Base-by-base conservation (phyloP, 2,329 filamentous ascomycete species). In the Fusarium beomiforme region DNA sequence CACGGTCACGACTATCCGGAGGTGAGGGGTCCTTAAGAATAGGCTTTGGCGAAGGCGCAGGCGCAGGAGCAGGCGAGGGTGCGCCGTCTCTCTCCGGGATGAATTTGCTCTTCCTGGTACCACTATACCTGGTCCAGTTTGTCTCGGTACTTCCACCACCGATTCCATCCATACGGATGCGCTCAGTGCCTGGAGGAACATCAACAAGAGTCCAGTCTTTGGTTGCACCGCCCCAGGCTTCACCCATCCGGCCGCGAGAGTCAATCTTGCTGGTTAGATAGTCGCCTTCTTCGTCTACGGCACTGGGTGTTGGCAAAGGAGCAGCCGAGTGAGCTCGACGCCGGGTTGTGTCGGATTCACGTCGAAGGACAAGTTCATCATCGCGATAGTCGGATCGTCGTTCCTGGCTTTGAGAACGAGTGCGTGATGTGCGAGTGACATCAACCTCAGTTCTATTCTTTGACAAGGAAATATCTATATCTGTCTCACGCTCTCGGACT, bases 171-270 rank as follows among this genome's bases (percentile, higher is more conserved):
- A 96, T 92, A 58, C 88, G 88, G n/a, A 96, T 91, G 42, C 91
- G 89, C 82, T 93, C 91, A 0, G 93, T 95, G 64, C 93, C 93
- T 1, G 93, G 92, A 2, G 93, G 93, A 41, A 97, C 91, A 80
- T 97, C 93, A 39, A 97, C 87, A 69, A 97, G 92, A 58, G 89
- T 87, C 93, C 94, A 97, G 76, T 90, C 92, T 70, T 89, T 90
- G 37, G 92, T 94, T 21, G 89, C 90, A 56, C 93, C 92, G 74
- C 92, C 88, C 79, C 87, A 90, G 24, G 91, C 92, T 80, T 95
- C 93, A 56, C 92, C 92, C 76, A 91, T 87, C 68, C 88, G 89
- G 23, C 89, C 90, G 33, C 92, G 89, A 17, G 84, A 81, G 71
- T 89, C 86, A 67, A 90, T 86, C 72, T 83, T 85, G 64, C 80